Conservation (phyloP, 1,139 yeast genomes). For the Suhomyces wounanorum region DNA sequence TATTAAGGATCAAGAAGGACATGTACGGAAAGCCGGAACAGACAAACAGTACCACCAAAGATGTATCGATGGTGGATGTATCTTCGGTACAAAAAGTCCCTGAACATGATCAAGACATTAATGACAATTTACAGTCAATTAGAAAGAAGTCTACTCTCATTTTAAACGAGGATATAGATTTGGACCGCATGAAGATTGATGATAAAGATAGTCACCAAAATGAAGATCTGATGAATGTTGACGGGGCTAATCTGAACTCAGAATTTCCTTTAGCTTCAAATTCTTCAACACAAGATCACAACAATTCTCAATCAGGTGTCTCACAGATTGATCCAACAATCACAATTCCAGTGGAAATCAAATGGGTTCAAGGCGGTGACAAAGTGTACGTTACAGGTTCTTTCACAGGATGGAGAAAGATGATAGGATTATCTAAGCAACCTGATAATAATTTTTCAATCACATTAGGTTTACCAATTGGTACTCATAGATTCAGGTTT, state of each 20-base stretch:
- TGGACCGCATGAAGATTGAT: constrained; percentile 43
- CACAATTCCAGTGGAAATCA: constrained; percentile 69
- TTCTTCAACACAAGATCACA: constrained; percentile 17
- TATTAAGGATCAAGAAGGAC: not conserved
- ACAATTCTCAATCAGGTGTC: constrained; percentile 15
- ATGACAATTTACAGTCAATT: constrained; percentile 29
- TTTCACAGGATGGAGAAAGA: constrained; percentile 53
- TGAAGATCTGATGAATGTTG: constrained; percentile 11
- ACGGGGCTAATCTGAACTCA: not conserved
- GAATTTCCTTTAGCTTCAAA: constrained; percentile 3
- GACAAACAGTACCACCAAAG: constrained; percentile 23
- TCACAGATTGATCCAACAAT: constrained; percentile 11
- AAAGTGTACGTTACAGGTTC: constrained; percentile 66
- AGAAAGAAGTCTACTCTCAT: constrained; percentile 46
- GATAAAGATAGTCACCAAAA: constrained; percentile 9
- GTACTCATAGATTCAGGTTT: constrained; percentile 51
- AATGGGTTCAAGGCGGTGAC: constrained; percentile 93
- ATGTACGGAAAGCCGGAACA: constrained; percentile 11
- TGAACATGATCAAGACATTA: constrained; percentile 8
- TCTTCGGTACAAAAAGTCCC: constrained; percentile 21
- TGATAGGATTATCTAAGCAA: constrained; percentile 55
- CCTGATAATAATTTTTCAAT: constrained; percentile 41
- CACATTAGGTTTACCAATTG: constrained; percentile 49
- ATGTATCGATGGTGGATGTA: constrained; percentile 48
- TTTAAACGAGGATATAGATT: constrained; percentile 41